phyloP scores from a whole-genome alignment of 2,329 filamentous ascomycete species.

The Aspergillus vadensis region DNA sequence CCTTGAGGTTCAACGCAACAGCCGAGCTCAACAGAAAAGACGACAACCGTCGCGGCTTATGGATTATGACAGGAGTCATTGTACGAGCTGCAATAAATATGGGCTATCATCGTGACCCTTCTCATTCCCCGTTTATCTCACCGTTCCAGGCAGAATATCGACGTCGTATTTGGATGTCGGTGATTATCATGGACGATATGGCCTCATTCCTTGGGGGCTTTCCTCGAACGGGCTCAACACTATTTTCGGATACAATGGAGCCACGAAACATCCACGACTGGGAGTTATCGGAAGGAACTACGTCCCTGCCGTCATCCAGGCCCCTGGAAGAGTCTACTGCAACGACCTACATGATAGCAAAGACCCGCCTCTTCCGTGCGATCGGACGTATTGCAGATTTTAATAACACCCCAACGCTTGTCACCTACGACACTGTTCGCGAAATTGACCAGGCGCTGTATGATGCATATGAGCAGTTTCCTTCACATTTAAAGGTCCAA shows the following conservation, averaged over 20 bases:
- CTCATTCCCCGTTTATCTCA: neutral
- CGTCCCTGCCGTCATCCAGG: neutral
- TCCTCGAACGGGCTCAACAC: slow-evolving; percentile 8
- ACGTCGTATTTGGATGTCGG: slow-evolving; percentile 11
- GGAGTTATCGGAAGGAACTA: slow-evolving; percentile 3
- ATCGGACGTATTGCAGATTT: slow-evolving; percentile 10
- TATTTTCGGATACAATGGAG: slow-evolving; percentile 10
- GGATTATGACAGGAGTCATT: slow-evolving; percentile 16
- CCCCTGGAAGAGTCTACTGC: slow-evolving; percentile 9
- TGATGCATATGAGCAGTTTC: neutral
- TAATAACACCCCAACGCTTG: neutral
- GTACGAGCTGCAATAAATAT: slow-evolving; percentile 15
- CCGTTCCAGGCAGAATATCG: slow-evolving; percentile 9
- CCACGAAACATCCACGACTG: slow-evolving; percentile 14
- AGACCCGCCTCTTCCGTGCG: slow-evolving; percentile 8
- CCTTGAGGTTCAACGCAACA: slow-evolving; percentile 12
- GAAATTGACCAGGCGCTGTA: slow-evolving; percentile 3
- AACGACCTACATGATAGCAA: slow-evolving; percentile 9
- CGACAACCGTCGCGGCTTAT: slow-evolving; percentile 13
- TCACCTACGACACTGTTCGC: neutral
- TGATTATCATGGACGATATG: slow-evolving; percentile 13
- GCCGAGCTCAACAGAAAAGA: slow-evolving; percentile 14
- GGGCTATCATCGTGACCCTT: slow-evolving; percentile 16
- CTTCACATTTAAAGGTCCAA: neutral
- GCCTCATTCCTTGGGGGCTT: slow-evolving; percentile 10